phyloP scores from a whole-genome alignment of 495 filamentous ascomycete genomes.

The Daldinia vernicosa region DNA sequence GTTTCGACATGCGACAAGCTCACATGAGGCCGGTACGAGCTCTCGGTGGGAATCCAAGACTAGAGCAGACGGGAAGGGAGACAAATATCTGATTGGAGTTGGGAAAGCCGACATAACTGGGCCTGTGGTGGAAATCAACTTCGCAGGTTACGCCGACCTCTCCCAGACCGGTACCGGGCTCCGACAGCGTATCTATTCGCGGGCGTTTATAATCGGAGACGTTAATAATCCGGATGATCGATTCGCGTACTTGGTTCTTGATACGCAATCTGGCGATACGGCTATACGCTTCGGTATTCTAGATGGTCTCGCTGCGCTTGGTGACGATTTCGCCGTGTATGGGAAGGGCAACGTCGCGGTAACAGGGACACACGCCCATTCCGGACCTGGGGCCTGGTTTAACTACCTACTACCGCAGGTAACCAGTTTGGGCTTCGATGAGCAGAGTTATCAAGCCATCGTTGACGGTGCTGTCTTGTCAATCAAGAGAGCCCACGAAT shows the following conservation, averaged over 20 bases:
- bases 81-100: conserved; percentile 80
- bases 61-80: conserved; percentile 48
- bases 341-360: conserved; percentile 83
- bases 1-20: conserved; percentile 3
- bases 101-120: conserved; percentile 97
- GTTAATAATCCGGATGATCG: conserved; percentile 72
- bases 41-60: conserved; percentile 24
- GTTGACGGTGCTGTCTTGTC: conserved; percentile 87
- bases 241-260: conserved; percentile 87
- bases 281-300: conserved; percentile 87
- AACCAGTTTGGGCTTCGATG: conserved; percentile 85
- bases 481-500: conserved; percentile 84
- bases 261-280: conserved; percentile 86
- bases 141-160: conserved; percentile 77
- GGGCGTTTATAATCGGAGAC: conserved; percentile 89
- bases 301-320: conserved; percentile 70
- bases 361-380: conserved; percentile 92
- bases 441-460: conserved; percentile 88
- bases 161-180: conserved; percentile 83
- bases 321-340: conserved; percentile 65
- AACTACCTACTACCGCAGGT: conserved; percentile 97
- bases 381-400: conserved; percentile 91
- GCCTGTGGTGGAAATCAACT: conserved; percentile 65
- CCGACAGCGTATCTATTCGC: conserved; percentile 84
- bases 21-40: conserved; percentile 12